Percentiles rank a stretch among this genome's conserved stretches.
Evolutionary conservation across 257 asterid species (phyloP).

Genomic region (Eustoma russellianum): DNA sequence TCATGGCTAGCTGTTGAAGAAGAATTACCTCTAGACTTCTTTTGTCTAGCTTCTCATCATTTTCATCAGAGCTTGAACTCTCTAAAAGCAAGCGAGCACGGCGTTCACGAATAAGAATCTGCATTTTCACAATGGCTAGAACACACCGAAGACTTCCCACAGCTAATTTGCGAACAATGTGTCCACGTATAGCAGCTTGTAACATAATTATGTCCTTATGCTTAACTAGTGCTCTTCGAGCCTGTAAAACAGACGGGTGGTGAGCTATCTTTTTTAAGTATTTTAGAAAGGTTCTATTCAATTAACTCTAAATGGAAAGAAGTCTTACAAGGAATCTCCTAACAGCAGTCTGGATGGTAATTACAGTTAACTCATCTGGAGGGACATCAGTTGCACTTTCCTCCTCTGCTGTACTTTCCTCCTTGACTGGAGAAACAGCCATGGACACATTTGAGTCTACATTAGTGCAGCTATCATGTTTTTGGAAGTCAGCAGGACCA

Average conservation of each 20-base stretch:
- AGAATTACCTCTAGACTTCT: neutral
- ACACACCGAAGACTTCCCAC: conserved; percentile 91
- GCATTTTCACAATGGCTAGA: conserved; percentile 87
- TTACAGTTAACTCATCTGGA: conserved; percentile 44
- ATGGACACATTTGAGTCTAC: conserved; percentile 34
- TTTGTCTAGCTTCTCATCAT: conserved; percentile 19
- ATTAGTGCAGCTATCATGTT: conserved; percentile 33
- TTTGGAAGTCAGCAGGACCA: conserved; percentile 29
- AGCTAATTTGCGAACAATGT: conserved; percentile 75
- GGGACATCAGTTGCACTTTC: conserved; percentile 21
- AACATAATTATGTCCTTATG: conserved; percentile 51
- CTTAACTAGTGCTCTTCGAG: conserved; percentile 47
- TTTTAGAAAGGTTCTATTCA: conserved; percentile 1
- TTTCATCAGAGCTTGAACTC: conserved; percentile 25
- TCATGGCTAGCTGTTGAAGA: no score
- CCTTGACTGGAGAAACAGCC: conserved; percentile 17
- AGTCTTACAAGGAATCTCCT: conserved; percentile 60
- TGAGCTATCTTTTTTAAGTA: conserved; percentile 7
- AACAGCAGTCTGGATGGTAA: conserved; percentile 59
- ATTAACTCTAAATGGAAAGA: neutral
- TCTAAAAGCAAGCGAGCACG: conserved; percentile 23
- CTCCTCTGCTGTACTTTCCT: conserved; percentile 7
- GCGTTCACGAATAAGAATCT: conserved; percentile 79
- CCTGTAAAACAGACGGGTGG: conserved; percentile 36
- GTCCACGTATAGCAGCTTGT: conserved; percentile 99